phyloP scores from a whole-genome alignment of 1,284 basidiomycete genomes.

The Leccinum fallax region DNA sequence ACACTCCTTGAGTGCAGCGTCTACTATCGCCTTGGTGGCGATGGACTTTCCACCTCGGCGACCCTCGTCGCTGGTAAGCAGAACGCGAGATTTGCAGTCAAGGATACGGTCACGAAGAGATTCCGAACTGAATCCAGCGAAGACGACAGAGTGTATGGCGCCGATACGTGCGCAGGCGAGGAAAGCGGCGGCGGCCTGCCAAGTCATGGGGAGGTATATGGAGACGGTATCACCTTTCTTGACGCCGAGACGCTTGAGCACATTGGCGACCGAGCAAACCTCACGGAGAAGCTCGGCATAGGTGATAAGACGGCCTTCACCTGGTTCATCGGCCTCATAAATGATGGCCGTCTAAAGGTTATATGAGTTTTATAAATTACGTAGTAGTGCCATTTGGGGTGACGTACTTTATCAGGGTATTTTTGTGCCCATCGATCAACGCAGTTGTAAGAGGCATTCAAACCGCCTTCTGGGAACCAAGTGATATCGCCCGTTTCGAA shows the following conservation, averaged over 20 bases:
- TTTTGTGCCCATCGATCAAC: conserved; percentile 96
- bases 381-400: not conserved
- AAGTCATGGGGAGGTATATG: conserved; percentile 88
- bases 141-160: conserved; percentile 98
- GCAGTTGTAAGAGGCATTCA: conserved; percentile 97
- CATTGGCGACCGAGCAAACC: conserved; percentile 90
- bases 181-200: conserved; percentile 95
- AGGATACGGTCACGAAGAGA: conserved; percentile 91
- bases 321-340: conserved; percentile 97
- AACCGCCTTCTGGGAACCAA: conserved; percentile 92
- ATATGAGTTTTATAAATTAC: not conserved
- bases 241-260: conserved; percentile 88
- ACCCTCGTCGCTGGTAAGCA: conserved; percentile 97
- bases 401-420: conserved; percentile 81
- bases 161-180: conserved; percentile 97
- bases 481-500: conserved; percentile 89
- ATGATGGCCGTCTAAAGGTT: conserved; percentile 82
- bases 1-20: conserved; percentile 87
- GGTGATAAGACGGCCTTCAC: conserved; percentile 75
- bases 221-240: conserved; percentile 97
- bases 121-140: conserved; percentile 98
- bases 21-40: conserved; percentile 95
- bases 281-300: conserved; percentile 89
- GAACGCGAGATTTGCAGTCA: conserved; percentile 88
- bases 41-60: conserved; percentile 93